Evolutionary conservation across 2,329 filamentous ascomycete genomes (phyloP).

Genomic region (Diaporthe australafricana): DNA sequence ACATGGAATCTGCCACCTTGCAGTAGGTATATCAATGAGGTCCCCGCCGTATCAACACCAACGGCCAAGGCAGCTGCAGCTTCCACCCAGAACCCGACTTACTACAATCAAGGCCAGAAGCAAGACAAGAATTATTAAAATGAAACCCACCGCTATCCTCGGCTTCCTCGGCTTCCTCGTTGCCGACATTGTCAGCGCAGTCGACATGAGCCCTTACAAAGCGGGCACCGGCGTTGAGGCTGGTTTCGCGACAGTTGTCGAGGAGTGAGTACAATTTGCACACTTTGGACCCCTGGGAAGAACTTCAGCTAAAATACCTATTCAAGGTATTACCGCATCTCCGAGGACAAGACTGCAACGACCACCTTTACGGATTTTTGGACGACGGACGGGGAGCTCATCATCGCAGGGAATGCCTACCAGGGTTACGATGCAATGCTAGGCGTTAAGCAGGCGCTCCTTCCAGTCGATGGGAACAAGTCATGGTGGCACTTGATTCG

Average conservation of each 20-base stretch:
- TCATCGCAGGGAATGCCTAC: conserved; percentile 24
- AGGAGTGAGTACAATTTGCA: background rate
- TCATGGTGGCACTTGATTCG: conserved; percentile 37
- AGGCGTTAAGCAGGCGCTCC: conserved; percentile 32
- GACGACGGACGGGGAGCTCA: conserved; percentile 28
- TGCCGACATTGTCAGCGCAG: conserved; percentile 21
- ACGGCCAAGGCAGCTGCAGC: too few relatives aligned
- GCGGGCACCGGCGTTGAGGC: conserved; percentile 27
- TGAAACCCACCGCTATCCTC: background rate
- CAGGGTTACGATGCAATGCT: conserved; percentile 19
- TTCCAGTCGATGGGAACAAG: conserved; percentile 36
- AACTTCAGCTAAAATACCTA: background rate
- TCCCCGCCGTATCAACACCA: background rate
- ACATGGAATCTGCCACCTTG: background rate
- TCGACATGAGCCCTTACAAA: conserved; percentile 35
- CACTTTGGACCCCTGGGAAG: background rate
- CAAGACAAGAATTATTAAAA: background rate
- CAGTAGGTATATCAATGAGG: background rate
- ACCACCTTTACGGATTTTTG: conserved; percentile 34
- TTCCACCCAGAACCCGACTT: background rate
- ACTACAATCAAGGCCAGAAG: background rate
- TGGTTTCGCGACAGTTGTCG: conserved; percentile 31
- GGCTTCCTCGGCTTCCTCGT: background rate
- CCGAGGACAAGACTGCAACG: conserved; percentile 33
- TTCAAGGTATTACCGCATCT: conserved; percentile 28